Conservation (phyloP, 2,329 filamentous ascomycete species). For the Venturia effusa region DNA sequence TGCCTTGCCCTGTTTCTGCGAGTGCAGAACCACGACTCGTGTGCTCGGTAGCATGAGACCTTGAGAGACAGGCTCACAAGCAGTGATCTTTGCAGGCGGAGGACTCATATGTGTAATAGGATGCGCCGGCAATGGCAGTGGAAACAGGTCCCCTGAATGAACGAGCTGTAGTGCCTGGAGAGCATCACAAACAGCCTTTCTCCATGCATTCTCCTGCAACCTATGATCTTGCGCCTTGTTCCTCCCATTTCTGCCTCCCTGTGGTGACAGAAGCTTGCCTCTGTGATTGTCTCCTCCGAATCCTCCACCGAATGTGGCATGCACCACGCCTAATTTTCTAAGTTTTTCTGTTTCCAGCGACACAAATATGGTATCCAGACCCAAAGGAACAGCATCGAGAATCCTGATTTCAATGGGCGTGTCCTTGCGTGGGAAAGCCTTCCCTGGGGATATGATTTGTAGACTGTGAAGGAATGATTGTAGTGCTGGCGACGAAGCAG, state of each 20-base stretch:
- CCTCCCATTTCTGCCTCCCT: slow-evolving; percentile 23
- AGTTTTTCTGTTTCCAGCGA: slow-evolving; percentile 73
- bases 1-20: slow-evolving; percentile 34
- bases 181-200: slow-evolving; percentile 53
- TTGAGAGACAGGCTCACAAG: slow-evolving; percentile 93
- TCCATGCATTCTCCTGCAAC: slow-evolving; percentile 25
- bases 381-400: slow-evolving; percentile 67
- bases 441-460: slow-evolving; percentile 61
- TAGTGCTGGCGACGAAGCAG: slow-evolving; percentile 58
- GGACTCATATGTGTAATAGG: slow-evolving; percentile 77
- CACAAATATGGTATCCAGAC: slow-evolving; percentile 77
- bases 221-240: not conserved
- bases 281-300: slow-evolving; percentile 24
- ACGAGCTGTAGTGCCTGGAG: slow-evolving; percentile 64
- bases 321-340: slow-evolving; percentile 68
- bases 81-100: slow-evolving; percentile 74
- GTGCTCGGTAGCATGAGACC: slow-evolving; percentile 68
- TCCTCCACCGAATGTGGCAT: slow-evolving; percentile 67
- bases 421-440: slow-evolving; percentile 59
- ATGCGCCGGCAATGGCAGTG: slow-evolving; percentile 65
- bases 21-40: slow-evolving; percentile 68
- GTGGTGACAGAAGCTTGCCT: slow-evolving; percentile 11
- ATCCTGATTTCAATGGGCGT: slow-evolving; percentile 75
- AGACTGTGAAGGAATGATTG: slow-evolving; percentile 69
- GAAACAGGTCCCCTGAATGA: slow-evolving; percentile 73